Evolutionary conservation across 1,284 basidiomycete genomes (phyloP), one percentile per base, ranked within the genome.

Genomic region (Schizopora paradoxa): DNA sequence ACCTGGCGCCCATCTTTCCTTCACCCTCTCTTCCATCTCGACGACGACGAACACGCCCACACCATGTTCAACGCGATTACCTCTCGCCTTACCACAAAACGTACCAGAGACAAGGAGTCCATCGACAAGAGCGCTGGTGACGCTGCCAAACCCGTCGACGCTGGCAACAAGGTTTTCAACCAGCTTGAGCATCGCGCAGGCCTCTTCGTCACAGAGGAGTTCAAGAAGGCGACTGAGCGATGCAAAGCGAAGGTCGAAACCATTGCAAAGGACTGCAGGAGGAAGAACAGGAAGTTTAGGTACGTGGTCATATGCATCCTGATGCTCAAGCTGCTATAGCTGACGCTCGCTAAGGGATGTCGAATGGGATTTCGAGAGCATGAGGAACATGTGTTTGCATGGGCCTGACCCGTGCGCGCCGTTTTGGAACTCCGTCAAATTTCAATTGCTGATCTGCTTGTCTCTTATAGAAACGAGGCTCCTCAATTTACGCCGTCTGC

Each of bases 301-400:
- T 51, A 6, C 55, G 63, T 29, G 51, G 60, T n/a, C 51, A 53
- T 60, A 23, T 62, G 57, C 40, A 56, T 54, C 19, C 45, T 28
- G 18, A 60, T 54, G 42, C 61, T 63, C 58, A 61, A 25, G 54
- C 58, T n/a, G 58, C 59, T 41, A 53, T 57, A 57, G 58, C 29
- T 7, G 49, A 36, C 8, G 19, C 16, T 32, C 29, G 35, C 11
- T 32, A 10, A 73, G 72, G 52, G 74, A 77, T 56, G 61, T 72
- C 35, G 73, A 75, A 55, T 77, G 75, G 48, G 73, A 77, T 51
- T 57, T 76, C 0, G 71, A 72, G 47, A 66, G 67, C 32, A 71
- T 74, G 52, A 56, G 55, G 39, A 47, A 62, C 1, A 56, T 66
- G 14, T 76, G 73, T 56, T 56, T 76, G n/a, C 63, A 70, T 40